Conservation (phyloP, 371 early-diverging fungal species). For the Rhizopus delemar region DNA sequence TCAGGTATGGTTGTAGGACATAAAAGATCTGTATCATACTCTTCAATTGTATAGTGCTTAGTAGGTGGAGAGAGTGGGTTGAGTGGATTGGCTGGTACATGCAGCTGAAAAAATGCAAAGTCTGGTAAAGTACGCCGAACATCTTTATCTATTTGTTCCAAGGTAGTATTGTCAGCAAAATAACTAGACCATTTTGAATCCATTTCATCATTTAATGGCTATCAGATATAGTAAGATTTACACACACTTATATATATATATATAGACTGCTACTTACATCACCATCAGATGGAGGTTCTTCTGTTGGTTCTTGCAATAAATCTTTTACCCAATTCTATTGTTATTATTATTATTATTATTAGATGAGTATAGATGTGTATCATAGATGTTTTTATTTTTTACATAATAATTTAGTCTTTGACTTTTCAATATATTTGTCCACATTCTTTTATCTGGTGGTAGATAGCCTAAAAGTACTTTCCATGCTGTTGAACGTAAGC, state of each 20-base stretch:
- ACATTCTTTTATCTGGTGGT: slow-evolving; percentile 72
- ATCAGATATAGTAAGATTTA: background rate
- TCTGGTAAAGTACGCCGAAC: slow-evolving; percentile 81
- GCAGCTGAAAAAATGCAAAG: slow-evolving; percentile 75
- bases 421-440: slow-evolving; percentile 55
- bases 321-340: slow-evolving; percentile 59
- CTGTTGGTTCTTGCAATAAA: slow-evolving; percentile 52
- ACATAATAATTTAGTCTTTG: slow-evolving; percentile 70
- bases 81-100: slow-evolving; percentile 37
- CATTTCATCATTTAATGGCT: slow-evolving; percentile 48
- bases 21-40: slow-evolving; percentile 16
- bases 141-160: slow-evolving; percentile 87
- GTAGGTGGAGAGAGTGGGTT: slow-evolving; percentile 2
- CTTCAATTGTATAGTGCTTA: slow-evolving; percentile 4
- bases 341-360: background rate
- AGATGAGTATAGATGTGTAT: background rate
- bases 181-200: slow-evolving; percentile 57
- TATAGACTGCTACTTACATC: slow-evolving; percentile 32
- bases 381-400: slow-evolving; percentile 14
- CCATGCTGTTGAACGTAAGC: slow-evolving; percentile 70
- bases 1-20: slow-evolving; percentile 1
- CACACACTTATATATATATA: too few species aligned
- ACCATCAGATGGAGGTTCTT: slow-evolving; percentile 44
- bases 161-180: slow-evolving; percentile 58
- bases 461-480: slow-evolving; percentile 75